Conservation (phyloP, 352 stramenopile species). For the Chrysophaeum taylorii region DNA sequence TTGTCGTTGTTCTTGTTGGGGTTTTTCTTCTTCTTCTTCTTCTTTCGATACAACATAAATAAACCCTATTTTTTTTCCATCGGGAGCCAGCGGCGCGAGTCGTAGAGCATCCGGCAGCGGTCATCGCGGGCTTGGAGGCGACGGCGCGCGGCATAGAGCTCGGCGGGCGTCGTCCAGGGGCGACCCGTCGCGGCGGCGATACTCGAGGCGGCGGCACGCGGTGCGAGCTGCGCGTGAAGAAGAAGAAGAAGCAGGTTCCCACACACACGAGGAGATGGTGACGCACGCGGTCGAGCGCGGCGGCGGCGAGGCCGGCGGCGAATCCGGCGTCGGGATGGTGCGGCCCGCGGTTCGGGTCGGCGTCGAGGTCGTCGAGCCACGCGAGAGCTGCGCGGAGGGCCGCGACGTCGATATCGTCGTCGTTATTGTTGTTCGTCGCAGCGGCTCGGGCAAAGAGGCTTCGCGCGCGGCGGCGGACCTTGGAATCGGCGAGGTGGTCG, state of each 20-base stretch:
- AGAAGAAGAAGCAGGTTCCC: too few relatives aligned
- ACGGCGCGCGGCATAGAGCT: neutral
- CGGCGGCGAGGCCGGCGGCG: neutral
- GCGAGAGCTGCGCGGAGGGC: too few relatives aligned
- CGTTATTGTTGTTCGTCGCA: neutral
- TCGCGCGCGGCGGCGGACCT: neutral
- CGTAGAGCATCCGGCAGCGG: neutral
- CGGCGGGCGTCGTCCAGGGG: neutral
- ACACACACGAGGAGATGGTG: too few relatives aligned
- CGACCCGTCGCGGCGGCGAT: neutral
- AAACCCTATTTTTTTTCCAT: too few relatives aligned
- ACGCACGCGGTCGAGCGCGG: neutral
- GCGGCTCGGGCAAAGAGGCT: neutral
- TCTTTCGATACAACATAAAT: too few relatives aligned
- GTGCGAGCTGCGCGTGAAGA: too few relatives aligned
- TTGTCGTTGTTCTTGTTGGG: too few relatives aligned
- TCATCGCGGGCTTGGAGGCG: neutral
- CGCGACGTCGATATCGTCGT: neutral
- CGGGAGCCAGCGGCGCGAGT: neutral
- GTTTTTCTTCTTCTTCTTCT: too few relatives aligned
- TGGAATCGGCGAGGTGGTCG: neutral
- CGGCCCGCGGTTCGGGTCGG: too few relatives aligned
- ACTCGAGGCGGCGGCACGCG: neutral
- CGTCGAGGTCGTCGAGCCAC: constrained; percentile 1
- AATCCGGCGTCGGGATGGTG: neutral